phyloP scores from a whole-genome alignment of 1,284 basidiomycete species.

The Cerioporus squamosus region DNA sequence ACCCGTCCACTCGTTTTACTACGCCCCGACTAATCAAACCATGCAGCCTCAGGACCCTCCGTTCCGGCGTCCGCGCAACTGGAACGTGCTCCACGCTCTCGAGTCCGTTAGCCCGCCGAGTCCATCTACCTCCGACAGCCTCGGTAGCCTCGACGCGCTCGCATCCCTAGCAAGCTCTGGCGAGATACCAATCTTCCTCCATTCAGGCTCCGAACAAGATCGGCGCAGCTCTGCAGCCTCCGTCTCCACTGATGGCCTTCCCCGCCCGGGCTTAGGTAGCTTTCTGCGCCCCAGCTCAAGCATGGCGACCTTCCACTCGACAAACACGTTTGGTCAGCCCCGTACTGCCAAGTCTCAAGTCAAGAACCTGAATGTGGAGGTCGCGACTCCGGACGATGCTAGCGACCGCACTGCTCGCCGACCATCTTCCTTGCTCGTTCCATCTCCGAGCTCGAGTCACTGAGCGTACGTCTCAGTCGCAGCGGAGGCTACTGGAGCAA shows the following conservation, averaged over 20 bases:
- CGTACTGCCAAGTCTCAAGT: not conserved
- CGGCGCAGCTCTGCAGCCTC: not conserved
- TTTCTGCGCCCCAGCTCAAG: slow-evolving; percentile 21
- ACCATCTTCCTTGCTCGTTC: not conserved
- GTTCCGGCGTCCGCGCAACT: slow-evolving; percentile 27
- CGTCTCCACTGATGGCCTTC: not conserved
- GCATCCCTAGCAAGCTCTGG: slow-evolving; percentile 48
- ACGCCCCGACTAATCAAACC: not conserved
- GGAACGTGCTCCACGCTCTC: slow-evolving; percentile 43
- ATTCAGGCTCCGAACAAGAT: slow-evolving; percentile 27
- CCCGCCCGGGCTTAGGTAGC: not conserved
- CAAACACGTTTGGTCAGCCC: slow-evolving; percentile 32
- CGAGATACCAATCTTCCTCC: slow-evolving; percentile 60
- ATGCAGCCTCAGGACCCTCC: not conserved
- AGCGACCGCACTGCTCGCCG: slow-evolving; percentile 10
- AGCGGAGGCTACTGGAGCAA: slow-evolving; percentile 20
- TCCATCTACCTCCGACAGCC: slow-evolving; percentile 51
- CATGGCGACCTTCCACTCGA: slow-evolving; percentile 24
- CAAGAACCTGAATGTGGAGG: not conserved
- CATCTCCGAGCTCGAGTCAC: not conserved
- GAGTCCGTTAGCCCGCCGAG: slow-evolving; percentile 43
- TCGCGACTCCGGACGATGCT: slow-evolving; percentile 4
- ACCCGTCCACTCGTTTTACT: not conserved
- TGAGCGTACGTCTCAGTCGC: slow-evolving; percentile 8
- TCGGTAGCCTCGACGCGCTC: slow-evolving; percentile 37